These are phyloP conservation scores for Phlebopus sp. DNA, from an alignment of 1,284 basidiomycete genomes.

Conservation along the genomic window DNA sequence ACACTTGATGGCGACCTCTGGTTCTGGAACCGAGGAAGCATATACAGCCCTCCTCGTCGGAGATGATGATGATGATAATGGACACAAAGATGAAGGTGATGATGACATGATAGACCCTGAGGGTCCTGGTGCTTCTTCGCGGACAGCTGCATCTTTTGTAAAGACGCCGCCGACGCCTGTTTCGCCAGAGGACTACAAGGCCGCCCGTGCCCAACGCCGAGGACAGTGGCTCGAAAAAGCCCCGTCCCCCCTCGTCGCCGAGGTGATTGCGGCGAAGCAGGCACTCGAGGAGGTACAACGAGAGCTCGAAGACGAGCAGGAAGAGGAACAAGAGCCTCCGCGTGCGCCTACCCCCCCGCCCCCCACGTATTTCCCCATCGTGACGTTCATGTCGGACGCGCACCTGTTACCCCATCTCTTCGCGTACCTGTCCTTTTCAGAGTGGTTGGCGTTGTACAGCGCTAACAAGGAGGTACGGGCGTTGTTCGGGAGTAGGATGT, in stretches of 20 bases:
- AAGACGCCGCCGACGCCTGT: slow-evolving; percentile 25
- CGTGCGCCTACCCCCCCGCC: slow-evolving; percentile 24
- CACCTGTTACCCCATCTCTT: slow-evolving; percentile 53
- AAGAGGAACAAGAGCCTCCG: slow-evolving; percentile 12
- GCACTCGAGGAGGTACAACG: slow-evolving; percentile 12
- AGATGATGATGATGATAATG: too few relatives aligned
- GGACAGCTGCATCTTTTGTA: slow-evolving; percentile 3
- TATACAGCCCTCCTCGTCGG: neutral
- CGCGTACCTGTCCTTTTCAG: slow-evolving; percentile 56
- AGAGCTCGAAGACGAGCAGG: slow-evolving; percentile 17
- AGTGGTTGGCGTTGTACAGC: slow-evolving; percentile 61
- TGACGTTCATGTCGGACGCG: slow-evolving; percentile 48
- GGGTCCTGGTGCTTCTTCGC: neutral
- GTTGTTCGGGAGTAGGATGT: slow-evolving; percentile 45
- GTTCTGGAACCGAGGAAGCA: slow-evolving; percentile 5
- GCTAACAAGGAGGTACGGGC: slow-evolving; percentile 52
- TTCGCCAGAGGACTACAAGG: slow-evolving; percentile 38
- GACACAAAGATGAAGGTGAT: slow-evolving; percentile 11
- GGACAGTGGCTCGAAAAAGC: slow-evolving; percentile 42
- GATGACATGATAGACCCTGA: neutral
- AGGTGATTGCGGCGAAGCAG: slow-evolving; percentile 26
- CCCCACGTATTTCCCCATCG: slow-evolving; percentile 50
- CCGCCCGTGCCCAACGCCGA: slow-evolving; percentile 39
- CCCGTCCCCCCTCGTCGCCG: slow-evolving; percentile 32
- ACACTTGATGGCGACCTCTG: neutral